A percentile compares a stretch with the other conserved stretches of the same genome.
Conservation (phyloP, 2,329 filamentous ascomycete genomes). For the Fusarium continuum region DNA sequence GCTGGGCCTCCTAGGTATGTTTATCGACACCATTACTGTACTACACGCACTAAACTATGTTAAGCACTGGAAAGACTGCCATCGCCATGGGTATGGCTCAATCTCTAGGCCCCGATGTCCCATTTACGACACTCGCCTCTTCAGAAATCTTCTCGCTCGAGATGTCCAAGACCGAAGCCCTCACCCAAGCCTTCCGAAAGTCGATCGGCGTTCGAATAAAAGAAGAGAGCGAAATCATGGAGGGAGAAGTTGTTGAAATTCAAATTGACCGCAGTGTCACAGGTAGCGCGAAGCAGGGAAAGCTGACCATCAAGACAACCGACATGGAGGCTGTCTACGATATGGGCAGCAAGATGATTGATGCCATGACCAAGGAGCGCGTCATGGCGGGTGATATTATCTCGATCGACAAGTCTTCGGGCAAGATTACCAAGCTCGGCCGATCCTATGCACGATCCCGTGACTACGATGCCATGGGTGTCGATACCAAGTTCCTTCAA, state of each 20-base stretch:
- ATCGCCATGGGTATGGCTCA: conserved; percentile 99
- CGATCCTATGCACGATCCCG: conserved; percentile 93
- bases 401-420: conserved; percentile 97
- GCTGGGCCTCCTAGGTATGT: conserved; percentile 85
- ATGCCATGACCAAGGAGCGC: conserved; percentile 99
- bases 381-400: conserved; percentile 99
- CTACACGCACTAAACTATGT: conserved; percentile 28
- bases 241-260: conserved; percentile 98
- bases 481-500: conserved; percentile 97
- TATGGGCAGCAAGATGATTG: conserved; percentile 99
- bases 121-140: conserved; percentile 94
- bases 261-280: conserved; percentile 98
- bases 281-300: conserved; percentile 96
- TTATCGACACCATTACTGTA: not conserved
- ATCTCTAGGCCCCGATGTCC: conserved; percentile 90
- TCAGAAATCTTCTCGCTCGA: conserved; percentile 99
- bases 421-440: conserved; percentile 97
- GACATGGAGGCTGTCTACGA: conserved; percentile 99
- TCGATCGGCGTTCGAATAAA: conserved; percentile 98
- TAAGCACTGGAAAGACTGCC: conserved; percentile 94
- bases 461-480: conserved; percentile 99
- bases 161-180: conserved; percentile 98
- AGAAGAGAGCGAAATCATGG: conserved; percentile 98
- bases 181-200: conserved; percentile 98
- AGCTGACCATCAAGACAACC: conserved; percentile 98